phyloP scores from a whole-genome alignment of 257 asterid species.

The Solanum paucissectum region DNA sequence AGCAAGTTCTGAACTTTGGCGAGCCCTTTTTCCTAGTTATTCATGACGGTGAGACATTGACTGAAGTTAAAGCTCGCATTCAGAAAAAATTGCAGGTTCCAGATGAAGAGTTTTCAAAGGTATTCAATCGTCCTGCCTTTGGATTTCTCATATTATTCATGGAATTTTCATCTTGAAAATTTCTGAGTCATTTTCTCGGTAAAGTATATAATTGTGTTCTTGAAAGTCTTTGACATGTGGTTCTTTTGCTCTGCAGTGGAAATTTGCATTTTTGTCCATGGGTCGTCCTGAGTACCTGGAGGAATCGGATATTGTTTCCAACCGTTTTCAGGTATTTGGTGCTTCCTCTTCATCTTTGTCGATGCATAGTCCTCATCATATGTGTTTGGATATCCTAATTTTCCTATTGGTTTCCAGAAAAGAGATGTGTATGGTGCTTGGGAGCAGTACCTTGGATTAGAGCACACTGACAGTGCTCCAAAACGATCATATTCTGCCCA shows the following conservation, averaged over 20 bases:
- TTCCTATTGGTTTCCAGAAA: slow-evolving; percentile 26
- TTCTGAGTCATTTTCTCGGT: background rate
- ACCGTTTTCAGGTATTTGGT: slow-evolving; percentile 44
- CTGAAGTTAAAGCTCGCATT: slow-evolving; percentile 45
- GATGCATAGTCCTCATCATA: background rate
- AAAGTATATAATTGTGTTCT: background rate
- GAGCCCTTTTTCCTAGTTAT: slow-evolving; percentile 64
- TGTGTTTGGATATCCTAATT: slow-evolving; percentile 3
- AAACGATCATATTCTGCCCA: slow-evolving; percentile 45
- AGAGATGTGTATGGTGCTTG: slow-evolving; percentile 65
- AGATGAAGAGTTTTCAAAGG: slow-evolving; percentile 68
- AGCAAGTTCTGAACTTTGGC: slow-evolving; percentile 56
- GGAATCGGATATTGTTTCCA: slow-evolving; percentile 46
- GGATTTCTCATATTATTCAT: background rate
- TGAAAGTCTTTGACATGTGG: background rate
- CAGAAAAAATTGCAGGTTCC: slow-evolving; percentile 56
- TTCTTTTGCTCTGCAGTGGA: slow-evolving; percentile 38
- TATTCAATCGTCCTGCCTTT: slow-evolving; percentile 5
- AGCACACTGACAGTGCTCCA: slow-evolving; percentile 62
- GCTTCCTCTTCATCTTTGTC: background rate
- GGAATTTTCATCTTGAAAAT: background rate
- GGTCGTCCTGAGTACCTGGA: slow-evolving; percentile 61
- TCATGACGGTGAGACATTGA: slow-evolving; percentile 57
- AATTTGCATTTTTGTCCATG: slow-evolving; percentile 52
- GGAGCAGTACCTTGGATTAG: slow-evolving; percentile 69